Evolutionary conservation across 139 green algal species (phyloP).

Genomic region (Micractinium conductrix): DNA sequence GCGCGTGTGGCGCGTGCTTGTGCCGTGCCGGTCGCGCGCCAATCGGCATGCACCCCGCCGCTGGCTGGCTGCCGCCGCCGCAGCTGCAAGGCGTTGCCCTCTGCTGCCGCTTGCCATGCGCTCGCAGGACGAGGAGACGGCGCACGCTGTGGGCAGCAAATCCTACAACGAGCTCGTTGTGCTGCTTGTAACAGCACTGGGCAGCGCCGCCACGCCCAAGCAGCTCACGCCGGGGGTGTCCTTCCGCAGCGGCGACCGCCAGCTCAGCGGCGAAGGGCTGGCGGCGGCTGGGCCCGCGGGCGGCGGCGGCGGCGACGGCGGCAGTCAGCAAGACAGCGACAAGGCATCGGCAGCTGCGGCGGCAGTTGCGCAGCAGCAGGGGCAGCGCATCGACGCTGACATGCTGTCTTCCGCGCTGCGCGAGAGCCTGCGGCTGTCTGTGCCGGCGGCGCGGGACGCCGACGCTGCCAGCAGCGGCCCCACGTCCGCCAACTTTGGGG

Average conservation of each 20-base stretch:
- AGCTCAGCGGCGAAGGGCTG: neutral
- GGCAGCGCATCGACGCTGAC: neutral
- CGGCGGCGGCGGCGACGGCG: neutral
- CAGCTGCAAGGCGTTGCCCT: too few relatives aligned
- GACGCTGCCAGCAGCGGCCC: constrained; percentile 22
- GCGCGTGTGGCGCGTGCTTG: too few relatives aligned
- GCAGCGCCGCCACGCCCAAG: constrained; percentile 29
- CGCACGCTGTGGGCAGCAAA: constrained; percentile 39
- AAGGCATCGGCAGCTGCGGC: neutral
- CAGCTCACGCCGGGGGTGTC: constrained; percentile 18
- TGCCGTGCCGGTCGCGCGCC: too few relatives aligned
- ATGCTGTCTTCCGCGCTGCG: constrained; percentile 32
- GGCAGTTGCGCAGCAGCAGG: neutral
- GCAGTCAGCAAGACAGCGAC: neutral
- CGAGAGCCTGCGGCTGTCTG: constrained; percentile 12
- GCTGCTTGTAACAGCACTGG: constrained; percentile 61
- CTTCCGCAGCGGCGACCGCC: neutral
- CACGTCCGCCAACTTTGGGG: neutral
- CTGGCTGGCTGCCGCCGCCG: too few relatives aligned
- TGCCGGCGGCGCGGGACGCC: neutral
- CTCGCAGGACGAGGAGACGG: constrained; percentile 36
- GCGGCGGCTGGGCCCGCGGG: neutral
- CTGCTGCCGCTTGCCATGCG: neutral
- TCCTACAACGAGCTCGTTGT: constrained; percentile 90
- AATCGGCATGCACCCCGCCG: too few relatives aligned